Percentiles rank a stretch among this genome's conserved stretches.
phyloP scores from a whole-genome alignment of 345 rosid species.

The Melaleuca quinquenervia region DNA sequence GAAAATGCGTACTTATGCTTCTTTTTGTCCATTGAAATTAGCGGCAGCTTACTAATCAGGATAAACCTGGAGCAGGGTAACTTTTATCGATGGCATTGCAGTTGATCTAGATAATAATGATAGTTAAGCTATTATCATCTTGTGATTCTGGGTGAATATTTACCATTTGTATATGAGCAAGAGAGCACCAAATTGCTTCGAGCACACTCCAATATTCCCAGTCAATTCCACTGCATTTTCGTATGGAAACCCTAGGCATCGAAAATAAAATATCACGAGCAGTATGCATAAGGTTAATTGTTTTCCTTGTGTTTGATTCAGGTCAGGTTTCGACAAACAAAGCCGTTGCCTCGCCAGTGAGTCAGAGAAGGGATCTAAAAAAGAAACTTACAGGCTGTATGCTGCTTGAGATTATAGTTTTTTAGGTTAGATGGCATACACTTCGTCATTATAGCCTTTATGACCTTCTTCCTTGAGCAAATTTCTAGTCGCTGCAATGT shows the following conservation, averaged over 20 bases:
- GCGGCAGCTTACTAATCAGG: background rate
- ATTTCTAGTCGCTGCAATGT: background rate
- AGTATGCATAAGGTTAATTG: background rate
- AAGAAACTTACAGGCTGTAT: background rate
- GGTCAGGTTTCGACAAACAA: background rate
- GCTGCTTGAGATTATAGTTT: background rate
- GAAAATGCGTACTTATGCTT: background rate
- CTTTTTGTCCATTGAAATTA: background rate
- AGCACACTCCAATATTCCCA: background rate
- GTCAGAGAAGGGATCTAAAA: background rate
- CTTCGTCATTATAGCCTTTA: background rate
- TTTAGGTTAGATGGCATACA: background rate
- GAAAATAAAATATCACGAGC: background rate
- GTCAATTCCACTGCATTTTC: background rate
- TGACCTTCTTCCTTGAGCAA: background rate
- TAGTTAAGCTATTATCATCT: background rate
- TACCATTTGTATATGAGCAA: background rate
- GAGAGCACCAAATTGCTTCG: background rate
- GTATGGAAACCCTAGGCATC: background rate
- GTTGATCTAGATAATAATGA: background rate
- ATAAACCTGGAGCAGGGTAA: background rate
- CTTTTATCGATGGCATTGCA: background rate
- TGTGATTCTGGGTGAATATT: background rate
- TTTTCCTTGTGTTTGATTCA: background rate
- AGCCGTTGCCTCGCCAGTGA: background rate